A percentile compares a stretch with the other conserved stretches of the same genome.
phyloP scores from a whole-genome alignment of 2,329 filamentous ascomycete species.

The Diplodia sapinea region DNA sequence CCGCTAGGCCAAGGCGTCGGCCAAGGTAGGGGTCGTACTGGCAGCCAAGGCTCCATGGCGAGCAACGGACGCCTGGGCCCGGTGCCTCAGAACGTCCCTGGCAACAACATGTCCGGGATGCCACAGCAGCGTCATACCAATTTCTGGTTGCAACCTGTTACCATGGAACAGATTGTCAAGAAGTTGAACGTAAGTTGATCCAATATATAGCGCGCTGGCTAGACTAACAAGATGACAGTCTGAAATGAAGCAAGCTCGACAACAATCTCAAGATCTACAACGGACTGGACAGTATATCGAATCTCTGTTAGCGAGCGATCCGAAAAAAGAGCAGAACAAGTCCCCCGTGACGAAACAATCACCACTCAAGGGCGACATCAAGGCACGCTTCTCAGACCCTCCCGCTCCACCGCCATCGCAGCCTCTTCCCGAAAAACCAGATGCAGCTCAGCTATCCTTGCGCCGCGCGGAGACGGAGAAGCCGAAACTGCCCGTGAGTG shows the following conservation, averaged over 20 bases:
- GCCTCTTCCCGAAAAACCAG: constrained; percentile 90
- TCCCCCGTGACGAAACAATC: constrained; percentile 52
- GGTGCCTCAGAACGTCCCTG: constrained; percentile 60
- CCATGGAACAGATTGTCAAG: constrained; percentile 93
- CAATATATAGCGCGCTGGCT: not conserved
- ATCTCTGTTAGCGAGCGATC: constrained; percentile 74
- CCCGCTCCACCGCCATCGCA: constrained; percentile 93
- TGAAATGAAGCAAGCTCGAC: constrained; percentile 87
- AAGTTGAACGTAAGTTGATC: constrained; percentile 71
- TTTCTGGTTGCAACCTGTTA: constrained; percentile 86
- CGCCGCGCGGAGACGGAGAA: constrained; percentile 79
- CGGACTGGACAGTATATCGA: constrained; percentile 83
- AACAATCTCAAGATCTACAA: constrained; percentile 84
- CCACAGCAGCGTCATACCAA: constrained; percentile 77
- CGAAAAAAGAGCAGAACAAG: constrained; percentile 59
- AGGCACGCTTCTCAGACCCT: constrained; percentile 87
- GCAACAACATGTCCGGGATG: constrained; percentile 62
- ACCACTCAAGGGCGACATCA: constrained; percentile 70
- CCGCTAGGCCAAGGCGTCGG: constrained; percentile 51
- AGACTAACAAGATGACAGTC: constrained; percentile 58
- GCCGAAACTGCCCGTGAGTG: constrained; percentile 59
- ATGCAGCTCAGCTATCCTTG: constrained; percentile 68
- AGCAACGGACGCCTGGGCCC: constrained; percentile 67
- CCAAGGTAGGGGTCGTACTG: constrained; percentile 71
- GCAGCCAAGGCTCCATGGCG: constrained; percentile 60